phyloP scores from a whole-genome alignment of 257 asterid species.

The Anisodus acutangulus region DNA sequence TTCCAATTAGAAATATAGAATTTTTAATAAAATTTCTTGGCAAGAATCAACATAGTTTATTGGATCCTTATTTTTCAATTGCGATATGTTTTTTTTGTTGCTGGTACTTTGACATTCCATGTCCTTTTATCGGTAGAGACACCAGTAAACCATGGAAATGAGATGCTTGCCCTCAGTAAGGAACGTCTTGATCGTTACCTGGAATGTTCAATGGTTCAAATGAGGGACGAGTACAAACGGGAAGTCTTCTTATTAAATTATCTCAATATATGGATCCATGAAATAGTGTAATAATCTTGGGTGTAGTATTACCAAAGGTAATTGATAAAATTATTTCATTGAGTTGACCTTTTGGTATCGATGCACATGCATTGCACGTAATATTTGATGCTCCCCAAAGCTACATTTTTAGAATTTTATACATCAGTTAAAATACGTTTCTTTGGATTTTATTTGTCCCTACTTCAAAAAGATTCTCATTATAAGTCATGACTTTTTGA shows the following conservation, averaged over 20 bases:
- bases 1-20: too few species aligned
- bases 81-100: not conserved
- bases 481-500: not conserved
- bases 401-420: too few species aligned
- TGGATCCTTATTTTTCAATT: too few species aligned
- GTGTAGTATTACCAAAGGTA: slow-evolving; percentile 26
- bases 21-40: too few species aligned
- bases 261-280: slow-evolving; percentile 32
- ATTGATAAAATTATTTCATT: not conserved
- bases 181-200: not conserved
- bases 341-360: not conserved
- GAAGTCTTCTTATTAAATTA: not conserved
- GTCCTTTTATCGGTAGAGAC: not conserved
- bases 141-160: not conserved
- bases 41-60: too few species aligned
- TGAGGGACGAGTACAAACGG: not conserved
- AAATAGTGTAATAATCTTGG: slow-evolving; percentile 28
- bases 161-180: not conserved
- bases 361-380: not conserved
- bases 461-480: not conserved
- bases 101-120: not conserved
- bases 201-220: not conserved
- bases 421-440: not conserved
- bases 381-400: too few species aligned
- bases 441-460: not conserved